Percentiles rank a stretch among this genome's conserved stretches.
Conservation (phyloP, 306 rosid species). For the Gillenia trifoliata region DNA sequence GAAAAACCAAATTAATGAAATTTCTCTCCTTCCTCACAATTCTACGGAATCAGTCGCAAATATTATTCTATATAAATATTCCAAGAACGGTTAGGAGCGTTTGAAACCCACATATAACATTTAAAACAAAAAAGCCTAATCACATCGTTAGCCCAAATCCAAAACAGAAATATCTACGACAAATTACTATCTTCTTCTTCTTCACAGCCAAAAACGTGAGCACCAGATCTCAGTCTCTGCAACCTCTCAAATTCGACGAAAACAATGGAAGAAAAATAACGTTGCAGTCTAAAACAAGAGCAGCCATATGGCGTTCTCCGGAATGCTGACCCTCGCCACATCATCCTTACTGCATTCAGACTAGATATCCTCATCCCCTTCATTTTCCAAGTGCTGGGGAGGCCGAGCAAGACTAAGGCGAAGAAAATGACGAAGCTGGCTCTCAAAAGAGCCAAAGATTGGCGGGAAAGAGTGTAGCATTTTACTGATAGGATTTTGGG, state of each 20-base stretch:
- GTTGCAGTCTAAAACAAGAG: neutral
- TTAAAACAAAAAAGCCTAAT: no score
- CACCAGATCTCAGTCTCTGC: neutral
- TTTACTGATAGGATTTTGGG: constrained; percentile 69
- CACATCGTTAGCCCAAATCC: neutral
- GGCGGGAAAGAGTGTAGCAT: constrained; percentile 82
- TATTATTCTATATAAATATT: no score
- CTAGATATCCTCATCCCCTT: constrained; percentile 12
- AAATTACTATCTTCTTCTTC: neutral
- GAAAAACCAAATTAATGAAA: no score
- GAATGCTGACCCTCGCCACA: constrained; percentile 10
- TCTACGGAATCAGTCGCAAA: no score
- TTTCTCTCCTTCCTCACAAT: no score
- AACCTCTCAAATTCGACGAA: neutral
- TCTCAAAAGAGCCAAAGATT: constrained; percentile 65
- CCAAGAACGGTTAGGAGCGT: no score
- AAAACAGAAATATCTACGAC: neutral
- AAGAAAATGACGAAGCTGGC: constrained; percentile 81
- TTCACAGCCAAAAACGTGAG: neutral
- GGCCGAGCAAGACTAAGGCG: constrained; percentile 51
- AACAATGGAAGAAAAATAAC: neutral
- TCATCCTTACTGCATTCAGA: constrained; percentile 19
- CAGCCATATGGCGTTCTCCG: constrained; percentile 10
- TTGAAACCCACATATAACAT: no score
- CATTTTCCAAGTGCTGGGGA: constrained; percentile 38